phyloP scores from a whole-genome alignment of 2,329 filamentous ascomycete genomes.

The Microdochium paspali region DNA sequence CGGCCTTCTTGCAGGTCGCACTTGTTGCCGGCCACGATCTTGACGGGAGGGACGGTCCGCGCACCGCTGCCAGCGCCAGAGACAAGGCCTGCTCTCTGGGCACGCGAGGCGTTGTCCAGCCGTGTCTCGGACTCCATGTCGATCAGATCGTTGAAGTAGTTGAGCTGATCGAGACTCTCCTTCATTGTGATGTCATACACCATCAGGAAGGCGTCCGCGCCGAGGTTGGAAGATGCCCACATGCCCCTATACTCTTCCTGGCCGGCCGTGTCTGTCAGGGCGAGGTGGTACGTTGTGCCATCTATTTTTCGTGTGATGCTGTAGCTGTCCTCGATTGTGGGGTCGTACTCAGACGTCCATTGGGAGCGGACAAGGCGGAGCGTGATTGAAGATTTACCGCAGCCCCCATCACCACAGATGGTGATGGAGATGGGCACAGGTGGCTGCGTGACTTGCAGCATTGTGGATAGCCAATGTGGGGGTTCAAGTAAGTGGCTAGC shows the following conservation, averaged over 20 bases:
- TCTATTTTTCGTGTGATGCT: conserved; percentile 73
- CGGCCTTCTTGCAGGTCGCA: conserved; percentile 67
- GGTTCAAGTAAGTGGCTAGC: not conserved
- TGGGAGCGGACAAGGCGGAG: conserved; percentile 71
- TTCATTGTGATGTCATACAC: conserved; percentile 78
- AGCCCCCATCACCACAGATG: conserved; percentile 79
- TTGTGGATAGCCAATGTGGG: conserved; percentile 8
- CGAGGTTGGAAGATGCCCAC: conserved; percentile 72
- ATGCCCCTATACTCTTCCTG: conserved; percentile 85
- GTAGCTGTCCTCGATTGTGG: conserved; percentile 78
- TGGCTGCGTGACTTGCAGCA: conserved; percentile 13
- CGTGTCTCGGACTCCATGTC: conserved; percentile 70
- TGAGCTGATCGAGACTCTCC: conserved; percentile 59
- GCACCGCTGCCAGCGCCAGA: conserved; percentile 19
- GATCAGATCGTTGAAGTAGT: conserved; percentile 76
- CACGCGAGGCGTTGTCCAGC: conserved; percentile 50
- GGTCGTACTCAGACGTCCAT: conserved; percentile 79
- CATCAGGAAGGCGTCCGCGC: conserved; percentile 73
- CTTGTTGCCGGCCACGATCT: conserved; percentile 81
- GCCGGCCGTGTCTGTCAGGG: conserved; percentile 76
- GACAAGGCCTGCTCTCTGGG: conserved; percentile 32
- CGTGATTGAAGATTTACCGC: conserved; percentile 78
- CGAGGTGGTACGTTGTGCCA: conserved; percentile 70
- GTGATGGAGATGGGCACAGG: conserved; percentile 62
- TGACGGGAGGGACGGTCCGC: conserved; percentile 59